Evolutionary conservation across 768 basidiomycete genomes (phyloP), one percentile per base, ranked within the genome.

Genomic region (Kwoniella sp.): DNA sequence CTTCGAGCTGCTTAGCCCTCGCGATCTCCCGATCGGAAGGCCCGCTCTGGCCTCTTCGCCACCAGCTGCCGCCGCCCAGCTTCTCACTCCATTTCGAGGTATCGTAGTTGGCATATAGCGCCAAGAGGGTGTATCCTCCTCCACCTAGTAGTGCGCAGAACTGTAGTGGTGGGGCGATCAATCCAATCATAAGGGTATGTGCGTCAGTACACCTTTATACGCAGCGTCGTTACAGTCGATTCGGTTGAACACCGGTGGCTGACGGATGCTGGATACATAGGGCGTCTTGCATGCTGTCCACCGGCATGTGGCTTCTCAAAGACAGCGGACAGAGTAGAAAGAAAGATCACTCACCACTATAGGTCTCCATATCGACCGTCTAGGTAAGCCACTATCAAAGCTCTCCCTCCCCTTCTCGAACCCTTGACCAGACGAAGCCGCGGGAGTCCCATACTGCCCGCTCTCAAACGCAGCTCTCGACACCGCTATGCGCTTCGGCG

Each of bases 101-200:
- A 34, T 81, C 81, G 13, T 30, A 52, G 54, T 81, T 80, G 25
- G 79, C 79, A 56, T 74, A 79, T 13, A 52, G 38, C 20, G 77
- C 79, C 1, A 77, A 77, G 3, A 63, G 41, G 2, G 68, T 30
- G 51, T 76, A 81, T 22, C 73, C 73, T 29, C 72, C 75, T 15
- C 69, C 71, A 1, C 79, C 74, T 11, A 81, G 48, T n/a, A 66
- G 63, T 0, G 71, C 34, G 55, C 73, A 76, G 61, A 81, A 81
- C 79, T 81, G 47, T 2, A 34, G 13, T n/a, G n/a, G n/a, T n/a
- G n/a, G n/a, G n/a, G 7, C 34, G 13, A 13, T 5, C 34, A 37
- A 37, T 5, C 7, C 34, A 37, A 37, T 37, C 7, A 37, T 37
- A 13, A 37, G 34, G 34, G 34, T 37, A 47, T 52, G 30, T 55